Evolutionary conservation across 768 basidiomycete species (phyloP).

Genomic region (Xerocomus spinulosus): DNA sequence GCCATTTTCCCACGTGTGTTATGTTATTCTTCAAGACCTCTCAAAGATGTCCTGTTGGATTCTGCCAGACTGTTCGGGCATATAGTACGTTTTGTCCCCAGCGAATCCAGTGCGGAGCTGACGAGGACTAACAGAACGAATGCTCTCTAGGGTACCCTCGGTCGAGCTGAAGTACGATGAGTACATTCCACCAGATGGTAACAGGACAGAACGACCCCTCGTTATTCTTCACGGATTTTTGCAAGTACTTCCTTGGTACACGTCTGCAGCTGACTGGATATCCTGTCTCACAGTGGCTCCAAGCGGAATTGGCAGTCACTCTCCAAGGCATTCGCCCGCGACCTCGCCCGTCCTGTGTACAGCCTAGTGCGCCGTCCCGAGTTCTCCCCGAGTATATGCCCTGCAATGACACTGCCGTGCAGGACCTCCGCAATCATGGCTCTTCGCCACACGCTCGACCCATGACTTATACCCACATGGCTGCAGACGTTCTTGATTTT

Average conservation of each 20-base stretch:
- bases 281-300: constrained; percentile 53
- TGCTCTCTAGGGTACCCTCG: constrained; percentile 14
- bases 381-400: background rate
- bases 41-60: background rate
- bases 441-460: constrained; percentile 68
- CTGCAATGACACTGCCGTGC: background rate
- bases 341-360: constrained; percentile 66
- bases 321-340: constrained; percentile 66
- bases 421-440: constrained; percentile 93
- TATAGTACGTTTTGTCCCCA: constrained; percentile 1
- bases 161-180: constrained; percentile 32
- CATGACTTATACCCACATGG: constrained; percentile 78
- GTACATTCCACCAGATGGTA: constrained; percentile 25
- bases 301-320: constrained; percentile 89
- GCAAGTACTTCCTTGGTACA: constrained; percentile 36
- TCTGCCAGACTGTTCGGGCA: background rate
- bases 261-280: constrained; percentile 1
- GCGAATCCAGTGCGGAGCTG: background rate
- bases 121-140: constrained; percentile 18
- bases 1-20: too few species aligned
- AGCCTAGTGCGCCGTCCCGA: constrained; percentile 46
- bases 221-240: constrained; percentile 64
- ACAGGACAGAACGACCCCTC: constrained; percentile 39
- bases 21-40: too few species aligned
- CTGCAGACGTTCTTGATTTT: constrained; percentile 69